Base-by-base conservation (phyloP, 139 green algal species). In the Haematococcus lacustris region DNA sequence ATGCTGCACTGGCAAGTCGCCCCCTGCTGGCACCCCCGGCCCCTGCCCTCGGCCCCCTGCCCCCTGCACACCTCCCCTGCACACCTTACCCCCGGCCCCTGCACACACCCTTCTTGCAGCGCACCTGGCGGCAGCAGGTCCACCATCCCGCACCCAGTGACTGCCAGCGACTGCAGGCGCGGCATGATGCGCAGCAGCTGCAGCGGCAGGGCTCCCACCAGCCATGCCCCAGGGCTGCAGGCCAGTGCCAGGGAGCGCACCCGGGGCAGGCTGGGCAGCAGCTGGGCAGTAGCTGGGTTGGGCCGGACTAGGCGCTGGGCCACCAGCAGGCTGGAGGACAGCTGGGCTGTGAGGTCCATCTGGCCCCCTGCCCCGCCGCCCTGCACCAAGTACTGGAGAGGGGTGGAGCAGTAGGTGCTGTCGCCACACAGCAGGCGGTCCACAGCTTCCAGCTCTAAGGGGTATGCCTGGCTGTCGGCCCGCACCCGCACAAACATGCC, bases 391-490 rank as follows among this genome's bases (percentile, higher is more conserved):
- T 64, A 64, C 1, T 67, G 62, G 2, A 76, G 59, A 34, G 70
- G 62, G 9, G 35, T 23, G 2, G 28, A 33, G 71, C 78, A 84
- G 67, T 80, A 84, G 2, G 64, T 43, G 0, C 1, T 38, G 33
- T 73, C 67, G 30, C 78, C 74, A 50, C 78, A 84, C 39, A 84
- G 51, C 67, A 84, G 50, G 30, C 41, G 38, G 51, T 84, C 78
- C 34, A 84, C 67, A 4, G 59, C 41, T 33, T 80, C 74, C 25
- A 78, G 70, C 64, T 78, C 74, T 2, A 25, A 3, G 0, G 76
- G 70, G n/a, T n/a, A n/a, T 32, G 71, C 4, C 21, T 38, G 39
- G 7, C 30, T 13, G 32, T 47, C 43, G 62, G n/a, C 2, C 40
- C 25, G 34, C 1, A 66, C 40, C n/a, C 74, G 70, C 21, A 35